Percentiles rank a stretch among this genome's conserved stretches.
Conservation (phyloP, 768 basidiomycete genomes). For the Dentipellis sp. region DNA sequence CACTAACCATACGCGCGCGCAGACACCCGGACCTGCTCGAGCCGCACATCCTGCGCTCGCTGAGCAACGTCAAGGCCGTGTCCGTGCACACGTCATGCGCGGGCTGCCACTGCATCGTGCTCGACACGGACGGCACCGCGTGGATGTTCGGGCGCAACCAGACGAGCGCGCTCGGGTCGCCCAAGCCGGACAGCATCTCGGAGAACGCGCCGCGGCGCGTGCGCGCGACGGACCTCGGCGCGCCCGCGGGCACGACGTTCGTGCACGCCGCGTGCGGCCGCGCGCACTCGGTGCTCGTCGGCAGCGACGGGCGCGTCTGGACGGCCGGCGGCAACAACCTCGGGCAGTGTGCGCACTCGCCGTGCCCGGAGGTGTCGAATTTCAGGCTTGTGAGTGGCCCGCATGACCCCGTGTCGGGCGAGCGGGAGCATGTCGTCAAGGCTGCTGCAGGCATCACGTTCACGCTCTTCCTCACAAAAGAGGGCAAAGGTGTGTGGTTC, state of each 20-base stretch:
- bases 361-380: conserved; percentile 49
- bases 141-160: conserved; percentile 89
- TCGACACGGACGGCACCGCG: conserved; percentile 71
- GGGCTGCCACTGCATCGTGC: conserved; percentile 65
- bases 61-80: conserved; percentile 66
- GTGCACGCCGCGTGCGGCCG: conserved; percentile 74
- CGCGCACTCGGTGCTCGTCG: no score
- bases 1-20: conserved; percentile 5
- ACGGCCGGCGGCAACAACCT: conserved; percentile 71
- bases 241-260: conserved; percentile 40
- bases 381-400: conserved; percentile 61
- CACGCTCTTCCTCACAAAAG: conserved; percentile 71
- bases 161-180: conserved; percentile 54
- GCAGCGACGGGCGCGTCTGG: conserved; percentile 74
- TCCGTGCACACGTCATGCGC: conserved; percentile 72
- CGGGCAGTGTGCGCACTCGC: conserved; percentile 33
- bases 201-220: conserved; percentile 67
- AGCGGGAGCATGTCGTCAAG: conserved; percentile 55
- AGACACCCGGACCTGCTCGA: conserved; percentile 76
- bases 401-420: conserved; percentile 28
- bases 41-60: conserved; percentile 83
- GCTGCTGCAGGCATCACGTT: conserved; percentile 81
- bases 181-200: conserved; percentile 42
- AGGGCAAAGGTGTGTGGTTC: conserved; percentile 57
- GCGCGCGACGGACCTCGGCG: conserved; percentile 52